phyloP scores from a whole-genome alignment of 176 grass and related monocot genomes.

The Cenchrus purpureus region DNA sequence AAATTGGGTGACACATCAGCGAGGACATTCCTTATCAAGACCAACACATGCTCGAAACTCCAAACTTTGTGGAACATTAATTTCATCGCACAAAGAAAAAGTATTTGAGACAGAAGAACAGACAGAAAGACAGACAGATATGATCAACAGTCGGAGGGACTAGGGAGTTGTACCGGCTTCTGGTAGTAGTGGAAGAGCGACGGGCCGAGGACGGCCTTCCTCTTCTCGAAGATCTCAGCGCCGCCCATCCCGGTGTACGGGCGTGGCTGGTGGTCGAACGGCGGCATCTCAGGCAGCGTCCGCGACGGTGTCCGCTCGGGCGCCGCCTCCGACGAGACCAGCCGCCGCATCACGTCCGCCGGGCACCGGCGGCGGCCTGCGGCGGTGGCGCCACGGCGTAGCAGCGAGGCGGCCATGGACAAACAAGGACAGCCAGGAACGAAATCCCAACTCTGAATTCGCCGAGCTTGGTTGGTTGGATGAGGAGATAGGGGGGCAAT shows the following conservation, averaged over 20 bases:
- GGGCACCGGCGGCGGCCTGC: slow-evolving; percentile 11
- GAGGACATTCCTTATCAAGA: neutral
- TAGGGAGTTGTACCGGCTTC: slow-evolving; percentile 63
- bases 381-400: slow-evolving; percentile 20
- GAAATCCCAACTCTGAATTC: neutral
- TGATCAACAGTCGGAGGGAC: neutral
- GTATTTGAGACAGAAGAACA: neutral
- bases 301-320: slow-evolving; percentile 21
- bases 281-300: slow-evolving; percentile 58
- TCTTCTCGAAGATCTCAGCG: slow-evolving; percentile 71
- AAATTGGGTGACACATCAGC: neutral
- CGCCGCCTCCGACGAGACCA: slow-evolving; percentile 50
- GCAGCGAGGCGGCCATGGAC: slow-evolving; percentile 50
- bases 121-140: neutral
- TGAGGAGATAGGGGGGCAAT: neutral
- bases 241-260: slow-evolving; percentile 68
- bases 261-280: slow-evolving; percentile 73
- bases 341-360: slow-evolving; percentile 34
- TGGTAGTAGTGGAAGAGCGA: slow-evolving; percentile 99
- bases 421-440: neutral
- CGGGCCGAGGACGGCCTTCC: slow-evolving; percentile 79
- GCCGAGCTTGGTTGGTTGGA: neutral
- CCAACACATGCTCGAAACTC: neutral
- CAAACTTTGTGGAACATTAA: neutral
- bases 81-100: neutral